Evolutionary conservation across 2,329 filamentous ascomycete genomes (phyloP).

Genomic region (Penicillium sp.): DNA sequence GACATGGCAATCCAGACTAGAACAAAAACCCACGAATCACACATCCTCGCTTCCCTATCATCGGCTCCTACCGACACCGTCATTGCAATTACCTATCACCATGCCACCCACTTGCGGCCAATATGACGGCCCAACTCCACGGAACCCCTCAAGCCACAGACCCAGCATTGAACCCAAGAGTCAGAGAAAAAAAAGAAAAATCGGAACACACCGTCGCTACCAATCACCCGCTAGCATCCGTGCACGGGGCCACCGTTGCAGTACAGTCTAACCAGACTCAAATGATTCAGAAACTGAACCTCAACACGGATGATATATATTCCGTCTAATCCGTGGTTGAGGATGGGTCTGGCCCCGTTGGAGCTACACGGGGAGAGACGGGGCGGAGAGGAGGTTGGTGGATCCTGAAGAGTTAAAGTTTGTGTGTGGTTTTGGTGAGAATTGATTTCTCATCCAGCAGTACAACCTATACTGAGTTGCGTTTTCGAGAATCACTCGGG

Average conservation of each 20-base stretch:
- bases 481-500: too few species aligned
- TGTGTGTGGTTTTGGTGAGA: too few species aligned
- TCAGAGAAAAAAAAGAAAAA: neutral
- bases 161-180: neutral
- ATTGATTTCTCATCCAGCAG: too few species aligned
- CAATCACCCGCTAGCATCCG: neutral
- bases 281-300: neutral
- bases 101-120: neutral
- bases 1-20: too few species aligned
- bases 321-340: neutral
- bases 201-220: neutral
- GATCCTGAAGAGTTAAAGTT: neutral
- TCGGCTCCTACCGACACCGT: too few species aligned
- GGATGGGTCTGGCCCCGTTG: neutral
- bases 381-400: too few species aligned
- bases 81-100: neutral
- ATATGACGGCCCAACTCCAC: neutral
- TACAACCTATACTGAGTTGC: too few species aligned
- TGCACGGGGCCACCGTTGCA: conserved; percentile 1
- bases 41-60: too few species aligned
- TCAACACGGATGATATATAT: too few species aligned
- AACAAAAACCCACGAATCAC: too few species aligned
- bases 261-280: neutral
- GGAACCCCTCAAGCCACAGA: neutral
- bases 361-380: neutral